Evolutionary conservation across 1,284 basidiomycete genomes (phyloP).

Genomic region (Fomitopsis pinicola): DNA sequence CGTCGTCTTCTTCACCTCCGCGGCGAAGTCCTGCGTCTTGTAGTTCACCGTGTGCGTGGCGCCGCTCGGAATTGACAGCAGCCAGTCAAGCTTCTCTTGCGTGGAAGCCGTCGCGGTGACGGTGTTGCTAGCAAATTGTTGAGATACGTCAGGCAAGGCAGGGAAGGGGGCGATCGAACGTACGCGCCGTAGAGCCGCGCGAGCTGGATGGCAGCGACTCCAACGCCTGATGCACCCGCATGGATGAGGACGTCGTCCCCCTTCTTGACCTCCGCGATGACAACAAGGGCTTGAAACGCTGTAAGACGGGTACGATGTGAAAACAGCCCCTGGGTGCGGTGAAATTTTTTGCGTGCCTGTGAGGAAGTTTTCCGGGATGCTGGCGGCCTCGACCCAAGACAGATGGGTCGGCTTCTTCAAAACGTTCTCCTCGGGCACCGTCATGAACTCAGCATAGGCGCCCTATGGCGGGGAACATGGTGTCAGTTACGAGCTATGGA

Average conservation of each 20-base stretch:
- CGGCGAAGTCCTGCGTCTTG: constrained; percentile 77
- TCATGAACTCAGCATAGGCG: constrained; percentile 90
- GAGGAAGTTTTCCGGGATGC: constrained; percentile 82
- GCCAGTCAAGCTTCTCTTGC: constrained; percentile 79
- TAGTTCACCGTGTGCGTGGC: constrained; percentile 83
- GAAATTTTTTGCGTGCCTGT: constrained; percentile 53
- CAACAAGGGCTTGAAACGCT: constrained; percentile 82
- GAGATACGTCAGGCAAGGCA: constrained; percentile 3
- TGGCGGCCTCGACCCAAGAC: constrained; percentile 81
- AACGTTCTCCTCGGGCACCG: constrained; percentile 63
- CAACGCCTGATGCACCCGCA: constrained; percentile 89
- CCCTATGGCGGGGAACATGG: constrained; percentile 46
- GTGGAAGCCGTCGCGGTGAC: constrained; percentile 86
- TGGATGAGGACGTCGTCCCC: constrained; percentile 84
- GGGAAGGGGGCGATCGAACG: constrained; percentile 27
- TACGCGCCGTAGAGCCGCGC: constrained; percentile 74
- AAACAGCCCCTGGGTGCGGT: neutral
- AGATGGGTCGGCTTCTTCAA: constrained; percentile 75
- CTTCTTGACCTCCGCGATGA: constrained; percentile 64
- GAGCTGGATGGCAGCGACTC: constrained; percentile 87
- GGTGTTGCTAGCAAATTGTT: constrained; percentile 43
- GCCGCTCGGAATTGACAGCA: constrained; percentile 59
- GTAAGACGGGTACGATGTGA: constrained; percentile 1
- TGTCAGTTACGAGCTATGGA: neutral
- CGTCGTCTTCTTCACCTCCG: constrained; percentile 63